Evolutionary conservation across 306 rosid species (phyloP), one percentile per base, ranked within the genome.

Genomic region (Sindora glabra): DNA sequence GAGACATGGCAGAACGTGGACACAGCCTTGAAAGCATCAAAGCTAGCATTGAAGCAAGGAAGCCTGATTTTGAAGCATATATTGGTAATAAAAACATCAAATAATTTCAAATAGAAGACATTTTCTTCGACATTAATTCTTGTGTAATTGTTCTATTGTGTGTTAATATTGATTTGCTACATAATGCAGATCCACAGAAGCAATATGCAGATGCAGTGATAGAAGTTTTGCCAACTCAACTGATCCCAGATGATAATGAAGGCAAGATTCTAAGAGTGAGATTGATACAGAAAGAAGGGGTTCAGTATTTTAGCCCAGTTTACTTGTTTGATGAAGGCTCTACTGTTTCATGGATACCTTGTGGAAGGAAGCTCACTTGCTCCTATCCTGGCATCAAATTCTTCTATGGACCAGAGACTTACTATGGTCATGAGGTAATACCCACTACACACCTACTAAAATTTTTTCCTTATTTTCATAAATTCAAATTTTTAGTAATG

Each of bases 1-100:
- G 99, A 65, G 99, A 94, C 80, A 94, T 94, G 99, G 95, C 99
- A 25, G 99, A 94, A 56, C 90, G 99, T 57, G 99, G 99, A 49
- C 99, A 94, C 44, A 94, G 99, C 56, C 99, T 94, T 30, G 99
- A 94, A 75, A 94, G 99, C 81, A 94, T 94, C 80, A 94, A 94
- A 75, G 99, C 97, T 70, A 94, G 99, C 59, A 94, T 94, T 34
- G 89, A 94, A 79, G 97, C 97, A 42, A 79, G 99, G 37, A 94
- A 94, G 58, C 99, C 99, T 42, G 99, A 94, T 48, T 94, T 94
- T 40, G 99, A 94, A 0, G 99, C 99, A 17, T 94, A 56, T 59
- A 94, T 94, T 46, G 99, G 99, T 92, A 83, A 68, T 46, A 2
- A 19, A 50, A 57, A 52, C 3, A 60, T 49, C 63, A 50, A 26